Conservation (phyloP, 2,329 filamentous ascomycete species). For the Aspergillaceae sp. region DNA sequence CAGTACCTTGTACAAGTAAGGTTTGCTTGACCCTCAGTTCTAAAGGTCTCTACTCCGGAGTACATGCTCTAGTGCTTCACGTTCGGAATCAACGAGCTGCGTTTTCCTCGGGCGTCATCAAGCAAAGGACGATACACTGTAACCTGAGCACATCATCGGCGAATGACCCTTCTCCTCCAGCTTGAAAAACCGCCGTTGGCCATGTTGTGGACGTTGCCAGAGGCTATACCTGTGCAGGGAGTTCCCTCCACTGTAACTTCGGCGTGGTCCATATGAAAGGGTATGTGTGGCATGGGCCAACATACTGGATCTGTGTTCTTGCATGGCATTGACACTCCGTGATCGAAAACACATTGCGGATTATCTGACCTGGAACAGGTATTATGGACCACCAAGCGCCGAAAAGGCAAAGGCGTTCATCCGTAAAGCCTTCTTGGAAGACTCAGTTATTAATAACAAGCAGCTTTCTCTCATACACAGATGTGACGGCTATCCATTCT, state of each 20-base stretch:
- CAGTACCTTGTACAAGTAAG: background rate
- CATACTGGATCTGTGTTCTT: background rate
- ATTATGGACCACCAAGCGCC: background rate
- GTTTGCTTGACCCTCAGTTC: background rate
- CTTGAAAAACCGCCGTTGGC: background rate
- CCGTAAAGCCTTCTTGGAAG: background rate
- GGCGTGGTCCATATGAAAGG: background rate
- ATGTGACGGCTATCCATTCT: background rate
- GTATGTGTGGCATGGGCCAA: background rate
- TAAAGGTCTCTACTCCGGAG: background rate
- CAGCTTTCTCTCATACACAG: background rate
- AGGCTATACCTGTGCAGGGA: background rate
- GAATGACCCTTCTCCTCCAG: background rate
- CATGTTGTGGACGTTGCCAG: background rate
- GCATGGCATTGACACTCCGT: background rate
- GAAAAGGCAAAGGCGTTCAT: background rate
- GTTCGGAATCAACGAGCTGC: background rate
- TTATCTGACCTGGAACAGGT: background rate
- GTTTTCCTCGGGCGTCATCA: background rate
- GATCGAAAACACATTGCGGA: too few species aligned
- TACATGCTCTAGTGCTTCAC: background rate
- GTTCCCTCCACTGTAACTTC: background rate
- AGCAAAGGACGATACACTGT: background rate
- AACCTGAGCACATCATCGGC: background rate
- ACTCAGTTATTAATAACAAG: background rate